Conservation (phyloP, 345 rosid genomes). For the Populus simonii region DNA sequence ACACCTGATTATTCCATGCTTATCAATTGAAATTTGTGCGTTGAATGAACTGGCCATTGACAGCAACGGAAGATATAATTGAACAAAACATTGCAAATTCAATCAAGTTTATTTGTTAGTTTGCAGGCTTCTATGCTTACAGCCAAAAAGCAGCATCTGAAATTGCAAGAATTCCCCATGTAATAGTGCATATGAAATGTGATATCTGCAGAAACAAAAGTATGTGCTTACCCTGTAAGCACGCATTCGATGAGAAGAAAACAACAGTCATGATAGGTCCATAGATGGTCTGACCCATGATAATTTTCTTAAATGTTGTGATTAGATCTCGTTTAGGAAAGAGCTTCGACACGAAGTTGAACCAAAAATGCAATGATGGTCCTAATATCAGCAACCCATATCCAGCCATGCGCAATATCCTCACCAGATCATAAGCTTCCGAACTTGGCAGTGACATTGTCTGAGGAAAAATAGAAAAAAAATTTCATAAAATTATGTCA, state of each 20-base stretch:
- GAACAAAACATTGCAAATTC: background rate
- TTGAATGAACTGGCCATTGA: background rate
- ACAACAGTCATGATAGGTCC: slow-evolving; percentile 73
- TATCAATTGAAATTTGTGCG: background rate
- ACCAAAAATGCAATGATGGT: slow-evolving; percentile 84
- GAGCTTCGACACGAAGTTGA: slow-evolving; percentile 63
- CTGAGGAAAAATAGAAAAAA: slow-evolving; percentile 25
- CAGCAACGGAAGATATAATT: background rate
- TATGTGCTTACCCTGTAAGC: slow-evolving; percentile 53
- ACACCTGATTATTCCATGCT: background rate
- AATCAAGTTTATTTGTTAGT: background rate
- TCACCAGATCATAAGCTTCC: slow-evolving; percentile 61
- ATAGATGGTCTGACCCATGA: slow-evolving; percentile 66
- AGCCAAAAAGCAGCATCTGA: background rate
- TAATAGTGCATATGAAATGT: too few relatives aligned
- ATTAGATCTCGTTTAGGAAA: slow-evolving; percentile 75
- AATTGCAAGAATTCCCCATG: background rate
- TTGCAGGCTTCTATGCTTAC: background rate
- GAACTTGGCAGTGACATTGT: slow-evolving; percentile 37
- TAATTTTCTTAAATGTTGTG: slow-evolving; percentile 80
- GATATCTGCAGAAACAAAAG: background rate
- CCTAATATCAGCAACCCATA: slow-evolving; percentile 75
- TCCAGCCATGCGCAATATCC: slow-evolving; percentile 84
- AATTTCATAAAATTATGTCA: background rate
- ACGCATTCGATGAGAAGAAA: slow-evolving; percentile 71